Evolutionary conservation across 495 filamentous ascomycete species (phyloP), one percentile per base, ranked within the genome.

Genomic region (Amniculicola lignicola): DNA sequence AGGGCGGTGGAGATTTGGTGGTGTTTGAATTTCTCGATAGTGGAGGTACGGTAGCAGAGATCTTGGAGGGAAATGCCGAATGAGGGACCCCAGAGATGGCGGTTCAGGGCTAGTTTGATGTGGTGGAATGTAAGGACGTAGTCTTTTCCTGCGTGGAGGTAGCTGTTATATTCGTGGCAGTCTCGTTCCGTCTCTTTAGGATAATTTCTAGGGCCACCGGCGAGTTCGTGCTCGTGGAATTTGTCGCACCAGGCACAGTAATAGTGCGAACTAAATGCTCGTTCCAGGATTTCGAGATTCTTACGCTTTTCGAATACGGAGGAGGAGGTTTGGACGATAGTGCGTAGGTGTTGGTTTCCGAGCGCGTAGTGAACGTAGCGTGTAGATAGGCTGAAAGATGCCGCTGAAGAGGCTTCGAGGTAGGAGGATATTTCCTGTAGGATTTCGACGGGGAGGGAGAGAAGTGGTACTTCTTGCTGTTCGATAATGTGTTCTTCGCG

Each of bases 171-270:
- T 40, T 62, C 46, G 2, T 31, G 39, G 15, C 59, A 62, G n/a
- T 51, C 24, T 16, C 59, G 25, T 16, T 38, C 40, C 4, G 14
- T 47, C 22, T 56, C 51, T 7, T 25, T 37, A 1, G 9, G 18
- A 16, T 15, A 41, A 12, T 41, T n/a, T 25, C n/a, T 46, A 3
- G 52, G 52, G 6, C 52, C 59, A 15, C 52, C 39, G 18, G 28
- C 37, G 2, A 16, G 18, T 1, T 62, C 28, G 16, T 46, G 59
- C 5, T 3, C 14, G 25, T 62, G 59, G 40, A 62, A 62, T 18
- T n/a, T 38, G 27, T 62, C 59, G 33, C 59, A 62, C 51, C 51
- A 62, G 10, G 52, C 45, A 28, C 59, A 62, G 52, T 56, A 57
- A 51, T 52, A 62, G 46, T 56, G 46, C 3, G 38, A 39, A 4